Percentiles rank a stretch among this genome's conserved stretches.
These are phyloP conservation scores for Xylaria sp. DNA, from an alignment of 2,329 filamentous ascomycete genomes.

Conservation along the genomic window DNA sequence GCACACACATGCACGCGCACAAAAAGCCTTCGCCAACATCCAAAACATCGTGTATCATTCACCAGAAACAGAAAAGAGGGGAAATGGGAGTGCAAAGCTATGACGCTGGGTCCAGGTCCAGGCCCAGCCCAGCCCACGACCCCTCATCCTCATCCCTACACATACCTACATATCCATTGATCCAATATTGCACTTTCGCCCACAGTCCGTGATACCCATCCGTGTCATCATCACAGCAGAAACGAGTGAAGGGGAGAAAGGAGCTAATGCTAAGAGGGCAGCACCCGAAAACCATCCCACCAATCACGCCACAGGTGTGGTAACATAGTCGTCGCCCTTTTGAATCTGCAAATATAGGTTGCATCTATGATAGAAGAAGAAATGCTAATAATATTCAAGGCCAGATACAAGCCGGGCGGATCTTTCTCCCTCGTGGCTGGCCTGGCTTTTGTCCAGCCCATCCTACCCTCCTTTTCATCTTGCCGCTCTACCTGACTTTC, in stretches of 20 bases:
- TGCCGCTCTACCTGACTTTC: not conserved
- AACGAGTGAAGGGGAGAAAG: not conserved
- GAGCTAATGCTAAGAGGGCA: constrained; percentile 3
- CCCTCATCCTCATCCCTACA: constrained; percentile 7
- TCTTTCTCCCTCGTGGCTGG: constrained; percentile 2
- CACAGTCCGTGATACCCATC: constrained; percentile 26
- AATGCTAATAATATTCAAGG: not conserved
- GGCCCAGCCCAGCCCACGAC: constrained; percentile 14
- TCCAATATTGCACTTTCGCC: not conserved
- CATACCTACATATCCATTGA: not conserved
- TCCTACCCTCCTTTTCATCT: not conserved
- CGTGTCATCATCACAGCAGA: constrained; percentile 26
- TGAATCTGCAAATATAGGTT: constrained; percentile 7
- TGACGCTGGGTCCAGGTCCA: constrained; percentile 10
- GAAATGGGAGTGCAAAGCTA: constrained; percentile 7
- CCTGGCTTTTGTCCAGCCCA: not conserved
- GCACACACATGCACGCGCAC: not conserved
- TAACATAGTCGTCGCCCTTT: constrained; percentile 19
- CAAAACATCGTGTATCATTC: constrained; percentile 2
- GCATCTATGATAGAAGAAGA: not conserved
- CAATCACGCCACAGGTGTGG: constrained; percentile 32
- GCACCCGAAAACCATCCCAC: constrained; percentile 8
- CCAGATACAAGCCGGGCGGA: not conserved
- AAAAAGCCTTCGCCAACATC: constrained; percentile 2
- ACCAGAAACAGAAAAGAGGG: constrained; percentile 14